A percentile compares a stretch with the other conserved stretches of the same genome.
Conservation (phyloP, 768 basidiomycete genomes). For the Polyporus arcularius region DNA sequence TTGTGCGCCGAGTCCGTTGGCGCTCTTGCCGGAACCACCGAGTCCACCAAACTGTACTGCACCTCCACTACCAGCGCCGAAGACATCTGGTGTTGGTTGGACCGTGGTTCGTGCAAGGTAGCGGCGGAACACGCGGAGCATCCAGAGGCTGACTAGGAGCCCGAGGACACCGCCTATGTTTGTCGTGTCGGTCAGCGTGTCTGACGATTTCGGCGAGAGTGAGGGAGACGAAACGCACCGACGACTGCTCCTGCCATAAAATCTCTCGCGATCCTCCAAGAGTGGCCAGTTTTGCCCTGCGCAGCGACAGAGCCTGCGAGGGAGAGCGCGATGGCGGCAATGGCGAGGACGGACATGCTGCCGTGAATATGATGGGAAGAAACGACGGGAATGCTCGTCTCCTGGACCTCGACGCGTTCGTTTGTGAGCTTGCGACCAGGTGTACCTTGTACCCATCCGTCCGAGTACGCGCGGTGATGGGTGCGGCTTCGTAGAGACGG, state of each 20-base stretch:
- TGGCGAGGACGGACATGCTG: not conserved
- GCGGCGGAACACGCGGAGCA: constrained; percentile 6
- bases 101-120: constrained; percentile 1
- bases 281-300: not conserved
- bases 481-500: too few relatives aligned
- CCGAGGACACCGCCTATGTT: constrained; percentile 2
- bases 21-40: not conserved
- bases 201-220: not conserved
- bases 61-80: not conserved
- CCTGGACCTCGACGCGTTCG: too few relatives aligned
- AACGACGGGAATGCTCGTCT: too few relatives aligned
- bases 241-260: constrained; percentile 21
- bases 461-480: too few relatives aligned
- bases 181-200: too few relatives aligned
- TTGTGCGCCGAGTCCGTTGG: not conserved
- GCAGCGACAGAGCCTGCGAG: constrained; percentile 4
- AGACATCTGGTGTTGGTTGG: not conserved
- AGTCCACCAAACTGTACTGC: not conserved
- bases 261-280: constrained; percentile 10
- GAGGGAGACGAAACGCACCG: constrained; percentile 1
- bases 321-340: constrained; percentile 1
- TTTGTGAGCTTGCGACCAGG: too few relatives aligned
- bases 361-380: not conserved
- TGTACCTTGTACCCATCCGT: too few relatives aligned
- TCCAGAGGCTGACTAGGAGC: constrained; percentile 7